Evolutionary conservation across 352 stramenopile genomes (phyloP).

Genomic region (Globisporangium cylindrosporum): DNA sequence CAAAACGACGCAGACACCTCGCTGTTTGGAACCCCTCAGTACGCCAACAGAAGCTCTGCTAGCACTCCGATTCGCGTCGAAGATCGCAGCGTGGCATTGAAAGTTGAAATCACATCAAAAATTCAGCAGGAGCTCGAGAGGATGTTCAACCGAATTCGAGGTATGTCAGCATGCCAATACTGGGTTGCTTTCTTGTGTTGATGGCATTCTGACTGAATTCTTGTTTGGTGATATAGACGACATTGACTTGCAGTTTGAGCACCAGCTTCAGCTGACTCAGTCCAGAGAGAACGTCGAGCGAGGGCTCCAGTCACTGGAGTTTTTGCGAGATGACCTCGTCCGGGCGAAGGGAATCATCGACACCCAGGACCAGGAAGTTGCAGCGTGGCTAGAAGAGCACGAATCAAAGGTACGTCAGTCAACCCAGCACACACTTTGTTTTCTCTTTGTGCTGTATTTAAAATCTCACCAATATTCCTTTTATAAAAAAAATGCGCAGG

Average conservation of each 20-base stretch:
- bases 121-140: constrained; percentile 77
- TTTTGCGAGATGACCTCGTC: constrained; percentile 64
- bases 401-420: constrained; percentile 50
- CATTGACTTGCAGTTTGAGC: constrained; percentile 85
- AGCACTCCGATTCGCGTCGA: constrained; percentile 21
- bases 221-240: constrained; percentile 33
- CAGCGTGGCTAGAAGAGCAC: constrained; percentile 70
- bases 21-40: constrained; percentile 38
- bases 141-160: constrained; percentile 77
- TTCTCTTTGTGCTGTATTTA: neutral
- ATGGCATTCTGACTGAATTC: neutral
- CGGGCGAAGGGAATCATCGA: constrained; percentile 51
- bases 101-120: constrained; percentile 74
- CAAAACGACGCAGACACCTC: constrained; percentile 27
- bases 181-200: neutral
- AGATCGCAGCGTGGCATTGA: constrained; percentile 50
- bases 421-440: neutral
- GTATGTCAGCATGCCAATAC: constrained; percentile 14
- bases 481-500: constrained; percentile 22
- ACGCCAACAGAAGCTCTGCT: neutral
- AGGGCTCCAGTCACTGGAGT: constrained; percentile 71
- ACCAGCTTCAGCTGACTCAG: constrained; percentile 79
- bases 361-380: constrained; percentile 56
- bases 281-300: constrained; percentile 74
- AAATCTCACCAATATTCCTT: neutral